A percentile compares a stretch with the other conserved stretches of the same genome.
Evolutionary conservation across 768 basidiomycete genomes (phyloP).

Genomic region (Mycena leptocephala): DNA sequence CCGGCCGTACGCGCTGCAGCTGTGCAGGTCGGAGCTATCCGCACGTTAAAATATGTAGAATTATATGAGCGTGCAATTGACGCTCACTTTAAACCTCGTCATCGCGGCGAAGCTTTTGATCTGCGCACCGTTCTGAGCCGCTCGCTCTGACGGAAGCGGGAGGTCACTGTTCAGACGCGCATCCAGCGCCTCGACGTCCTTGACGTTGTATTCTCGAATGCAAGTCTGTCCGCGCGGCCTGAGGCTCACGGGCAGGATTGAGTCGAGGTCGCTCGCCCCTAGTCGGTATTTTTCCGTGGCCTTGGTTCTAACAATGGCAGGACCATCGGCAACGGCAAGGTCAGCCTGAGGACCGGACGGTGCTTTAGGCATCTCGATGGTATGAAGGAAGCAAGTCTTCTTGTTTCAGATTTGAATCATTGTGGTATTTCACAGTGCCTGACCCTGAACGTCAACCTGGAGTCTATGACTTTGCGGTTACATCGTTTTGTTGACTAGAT

Average conservation of each 20-base stretch:
- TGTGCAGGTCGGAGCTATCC: neutral
- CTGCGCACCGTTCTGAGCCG: neutral
- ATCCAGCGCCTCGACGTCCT: neutral
- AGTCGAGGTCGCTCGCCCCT: neutral
- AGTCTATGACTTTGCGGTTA: too few species aligned
- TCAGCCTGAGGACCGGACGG: neutral
- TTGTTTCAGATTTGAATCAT: too few species aligned
- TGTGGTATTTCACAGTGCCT: too few species aligned
- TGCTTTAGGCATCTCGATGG: neutral
- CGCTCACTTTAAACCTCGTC: neutral
- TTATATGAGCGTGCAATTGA: neutral
- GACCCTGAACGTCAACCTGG: too few species aligned
- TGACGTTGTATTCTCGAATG: neutral
- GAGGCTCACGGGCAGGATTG: constrained; percentile 1
- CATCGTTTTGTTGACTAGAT: too few species aligned
- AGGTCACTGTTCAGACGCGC: neutral
- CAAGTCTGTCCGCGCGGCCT: neutral
- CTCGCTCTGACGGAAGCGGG: neutral
- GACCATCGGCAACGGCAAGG: neutral
- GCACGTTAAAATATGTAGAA: neutral
- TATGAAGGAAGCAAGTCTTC: too few species aligned
- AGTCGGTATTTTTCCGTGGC: neutral
- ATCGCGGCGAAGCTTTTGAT: neutral
- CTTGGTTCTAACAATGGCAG: neutral
- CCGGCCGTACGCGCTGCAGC: neutral